Evolutionary conservation across 495 filamentous ascomycete species (phyloP).

Genomic region (Aspergillus incahuasiensis): DNA sequence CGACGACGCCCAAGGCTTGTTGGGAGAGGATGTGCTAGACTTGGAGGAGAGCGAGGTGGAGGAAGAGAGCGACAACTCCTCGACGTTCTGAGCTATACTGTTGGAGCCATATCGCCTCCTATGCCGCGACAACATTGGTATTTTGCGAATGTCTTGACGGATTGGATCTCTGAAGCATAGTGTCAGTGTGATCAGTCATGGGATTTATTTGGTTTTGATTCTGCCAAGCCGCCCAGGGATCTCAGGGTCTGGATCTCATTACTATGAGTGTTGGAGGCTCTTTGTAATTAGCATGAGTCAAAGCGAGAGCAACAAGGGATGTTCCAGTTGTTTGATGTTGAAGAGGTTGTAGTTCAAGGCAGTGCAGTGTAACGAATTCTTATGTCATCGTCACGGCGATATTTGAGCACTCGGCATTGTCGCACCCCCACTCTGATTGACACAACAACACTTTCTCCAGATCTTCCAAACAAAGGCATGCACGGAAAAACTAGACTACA

Average conservation of each 20-base stretch:
- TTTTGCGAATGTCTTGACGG: not conserved
- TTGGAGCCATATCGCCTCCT: not conserved
- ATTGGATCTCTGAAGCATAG: not conserved
- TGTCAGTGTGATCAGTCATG: not conserved
- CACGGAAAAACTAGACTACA: conserved; percentile 12
- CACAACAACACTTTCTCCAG: not conserved
- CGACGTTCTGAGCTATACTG: not conserved
- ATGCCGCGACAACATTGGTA: not conserved
- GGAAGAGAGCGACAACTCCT: not conserved
- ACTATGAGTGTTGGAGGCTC: too few relatives aligned
- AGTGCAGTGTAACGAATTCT: not conserved
- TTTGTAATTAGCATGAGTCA: not conserved
- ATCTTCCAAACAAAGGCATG: conserved; percentile 16
- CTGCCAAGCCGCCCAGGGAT: not conserved
- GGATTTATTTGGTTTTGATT: not conserved
- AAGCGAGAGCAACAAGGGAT: not conserved
- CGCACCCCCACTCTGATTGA: conserved; percentile 2
- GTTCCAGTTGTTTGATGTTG: not conserved
- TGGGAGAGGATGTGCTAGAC: not conserved
- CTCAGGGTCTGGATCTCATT: too few relatives aligned
- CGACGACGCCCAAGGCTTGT: not conserved
- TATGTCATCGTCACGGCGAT: conserved; percentile 1
- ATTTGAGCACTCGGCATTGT: not conserved
- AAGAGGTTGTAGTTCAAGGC: not conserved
- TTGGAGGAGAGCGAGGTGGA: not conserved